Conservation (phyloP, 495 filamentous ascomycete species). For the Annulohypoxylon moriforme region DNA sequence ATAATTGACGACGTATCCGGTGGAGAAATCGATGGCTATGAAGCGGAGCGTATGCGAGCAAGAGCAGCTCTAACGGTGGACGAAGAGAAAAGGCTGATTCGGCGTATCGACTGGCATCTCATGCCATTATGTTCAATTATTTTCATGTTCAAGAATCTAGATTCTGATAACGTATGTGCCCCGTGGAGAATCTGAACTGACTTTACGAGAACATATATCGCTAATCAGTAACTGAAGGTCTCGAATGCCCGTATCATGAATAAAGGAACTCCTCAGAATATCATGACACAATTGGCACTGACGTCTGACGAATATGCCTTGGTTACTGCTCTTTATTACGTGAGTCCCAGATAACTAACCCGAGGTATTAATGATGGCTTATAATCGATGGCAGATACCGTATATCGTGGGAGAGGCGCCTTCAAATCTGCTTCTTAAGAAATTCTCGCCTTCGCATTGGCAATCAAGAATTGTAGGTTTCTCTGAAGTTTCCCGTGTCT, state of each 20-base stretch:
- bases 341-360: conserved; percentile 6
- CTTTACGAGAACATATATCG: neutral
- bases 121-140: conserved; percentile 58
- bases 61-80: conserved; percentile 52
- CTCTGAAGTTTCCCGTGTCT: neutral
- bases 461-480: conserved; percentile 50
- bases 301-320: conserved; percentile 51
- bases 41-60: conserved; percentile 56
- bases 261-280: conserved; percentile 54
- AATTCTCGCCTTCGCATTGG: conserved; percentile 54
- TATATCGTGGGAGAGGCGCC: conserved; percentile 61
- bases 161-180: conserved; percentile 53
- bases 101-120: conserved; percentile 59
- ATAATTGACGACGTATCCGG: conserved; percentile 26
- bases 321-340: conserved; percentile 49
- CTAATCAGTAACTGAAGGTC: conserved; percentile 34
- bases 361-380: conserved; percentile 23
- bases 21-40: conserved; percentile 54
- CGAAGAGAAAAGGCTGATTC: conserved; percentile 58
- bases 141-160: conserved; percentile 60
- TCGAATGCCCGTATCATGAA: conserved; percentile 59
- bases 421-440: conserved; percentile 56
- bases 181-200: neutral
- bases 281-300: conserved; percentile 56
- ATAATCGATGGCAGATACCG: conserved; percentile 50